Percentiles rank a stretch among this genome's conserved stretches.
Evolutionary conservation across 768 basidiomycete species (phyloP).

Genomic region (Trametes meyenii): DNA sequence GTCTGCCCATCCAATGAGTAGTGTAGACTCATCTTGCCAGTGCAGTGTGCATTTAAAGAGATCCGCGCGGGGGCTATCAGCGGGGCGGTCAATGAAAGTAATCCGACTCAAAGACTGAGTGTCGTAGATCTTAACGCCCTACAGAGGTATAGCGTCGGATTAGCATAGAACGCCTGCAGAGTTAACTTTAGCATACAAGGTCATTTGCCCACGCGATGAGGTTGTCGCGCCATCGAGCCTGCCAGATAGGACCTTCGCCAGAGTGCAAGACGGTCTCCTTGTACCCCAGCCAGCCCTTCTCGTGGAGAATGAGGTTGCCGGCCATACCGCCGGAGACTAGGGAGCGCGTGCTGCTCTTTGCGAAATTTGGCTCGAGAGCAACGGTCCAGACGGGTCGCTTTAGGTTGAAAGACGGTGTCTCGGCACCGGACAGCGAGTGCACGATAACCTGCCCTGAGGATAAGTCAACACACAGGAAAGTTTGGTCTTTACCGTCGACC

Average conservation of each 20-base stretch:
- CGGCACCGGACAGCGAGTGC: constrained; percentile 75
- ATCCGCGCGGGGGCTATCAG: constrained; percentile 87
- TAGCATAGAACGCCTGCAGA: background rate
- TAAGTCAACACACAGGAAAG: background rate
- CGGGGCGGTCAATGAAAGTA: constrained; percentile 81
- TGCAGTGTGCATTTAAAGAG: constrained; percentile 90
- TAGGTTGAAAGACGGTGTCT: constrained; percentile 86
- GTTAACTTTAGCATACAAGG: constrained; percentile 49
- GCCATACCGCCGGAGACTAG: constrained; percentile 94
- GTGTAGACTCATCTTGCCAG: constrained; percentile 91
- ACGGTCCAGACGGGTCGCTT: constrained; percentile 91
- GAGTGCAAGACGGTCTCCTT: constrained; percentile 82
- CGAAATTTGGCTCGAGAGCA: constrained; percentile 89
- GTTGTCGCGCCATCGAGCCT: constrained; percentile 80
- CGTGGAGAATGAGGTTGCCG: constrained; percentile 81
- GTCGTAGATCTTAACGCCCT: constrained; percentile 97
- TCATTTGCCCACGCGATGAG: constrained; percentile 98
- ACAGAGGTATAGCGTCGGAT: background rate
- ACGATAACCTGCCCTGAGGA: constrained; percentile 85
- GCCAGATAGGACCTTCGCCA: constrained; percentile 96
- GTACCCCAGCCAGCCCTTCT: constrained; percentile 96
- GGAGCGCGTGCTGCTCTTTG: constrained; percentile 71
- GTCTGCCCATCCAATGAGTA: constrained; percentile 94
- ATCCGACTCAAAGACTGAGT: constrained; percentile 75
- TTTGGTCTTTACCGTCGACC: background rate